These are phyloP conservation scores for Aspergillus asperescens DNA, from an alignment of 495 filamentous ascomycete genomes.

Conservation along the genomic window DNA sequence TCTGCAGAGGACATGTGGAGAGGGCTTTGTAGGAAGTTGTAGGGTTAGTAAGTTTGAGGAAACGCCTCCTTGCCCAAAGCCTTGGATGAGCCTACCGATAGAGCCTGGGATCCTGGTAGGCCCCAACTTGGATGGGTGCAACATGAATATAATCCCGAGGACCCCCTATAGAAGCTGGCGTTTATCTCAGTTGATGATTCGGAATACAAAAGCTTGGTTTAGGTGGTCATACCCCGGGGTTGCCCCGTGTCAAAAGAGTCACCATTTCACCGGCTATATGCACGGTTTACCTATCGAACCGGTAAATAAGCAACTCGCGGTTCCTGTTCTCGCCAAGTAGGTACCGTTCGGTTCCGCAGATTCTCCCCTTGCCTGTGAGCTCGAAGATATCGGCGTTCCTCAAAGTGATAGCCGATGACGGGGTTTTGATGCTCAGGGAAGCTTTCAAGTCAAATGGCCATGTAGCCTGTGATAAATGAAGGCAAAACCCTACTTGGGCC, in stretches of 20 bases:
- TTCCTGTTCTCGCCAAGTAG: conserved; percentile 53
- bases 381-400: conserved; percentile 44
- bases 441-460: conserved; percentile 25
- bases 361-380: conserved; percentile 49
- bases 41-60: not conserved
- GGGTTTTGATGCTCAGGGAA: conserved; percentile 33
- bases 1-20: not conserved
- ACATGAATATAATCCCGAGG: not conserved
- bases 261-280: not conserved
- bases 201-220: not conserved
- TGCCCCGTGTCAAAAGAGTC: not conserved
- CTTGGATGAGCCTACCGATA: not conserved
- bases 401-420: conserved; percentile 34
- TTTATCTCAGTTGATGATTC: not conserved
- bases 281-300: conserved; percentile 42
- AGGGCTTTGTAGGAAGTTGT: not conserved
- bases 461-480: conserved; percentile 37
- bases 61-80: not conserved
- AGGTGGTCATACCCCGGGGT: not conserved
- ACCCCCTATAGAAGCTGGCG: not conserved
- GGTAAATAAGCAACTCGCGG: conserved; percentile 49
- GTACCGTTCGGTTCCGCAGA: conserved; percentile 60
- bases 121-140: not conserved
- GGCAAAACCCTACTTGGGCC: conserved; percentile 51
- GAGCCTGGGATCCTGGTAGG: not conserved